These are phyloP conservation scores for Scedosporium minutisporum DNA, from an alignment of 2,329 filamentous ascomycete genomes.

Conservation along the genomic window DNA sequence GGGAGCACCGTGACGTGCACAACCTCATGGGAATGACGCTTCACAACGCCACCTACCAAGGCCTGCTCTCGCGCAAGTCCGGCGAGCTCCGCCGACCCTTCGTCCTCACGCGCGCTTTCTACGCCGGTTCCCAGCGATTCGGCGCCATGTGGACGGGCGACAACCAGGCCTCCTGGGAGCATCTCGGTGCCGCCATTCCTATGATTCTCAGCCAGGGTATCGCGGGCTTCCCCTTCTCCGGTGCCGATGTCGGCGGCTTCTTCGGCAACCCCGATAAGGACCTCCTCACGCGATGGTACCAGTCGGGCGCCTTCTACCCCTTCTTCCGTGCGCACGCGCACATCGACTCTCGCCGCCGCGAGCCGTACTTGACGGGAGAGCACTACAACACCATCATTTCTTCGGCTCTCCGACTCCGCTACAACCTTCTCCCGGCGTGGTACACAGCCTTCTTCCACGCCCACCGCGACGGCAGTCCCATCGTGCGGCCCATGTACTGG, in stretches of 20 bases:
- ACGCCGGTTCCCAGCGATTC: slow-evolving; percentile 76
- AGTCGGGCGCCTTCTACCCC: slow-evolving; percentile 91
- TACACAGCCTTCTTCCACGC: slow-evolving; percentile 96
- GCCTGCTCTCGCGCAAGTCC: slow-evolving; percentile 73
- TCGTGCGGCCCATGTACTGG: slow-evolving; percentile 88
- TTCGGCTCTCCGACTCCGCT: slow-evolving; percentile 77
- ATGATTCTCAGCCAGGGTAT: slow-evolving; percentile 94
- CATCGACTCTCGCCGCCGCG: slow-evolving; percentile 87
- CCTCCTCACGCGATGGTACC: slow-evolving; percentile 88
- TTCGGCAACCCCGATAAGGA: slow-evolving; percentile 95
- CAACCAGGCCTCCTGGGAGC: slow-evolving; percentile 87
- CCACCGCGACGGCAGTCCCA: slow-evolving; percentile 70
- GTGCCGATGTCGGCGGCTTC: slow-evolving; percentile 94
- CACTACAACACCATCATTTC: slow-evolving; percentile 82
- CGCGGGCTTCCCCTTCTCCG: slow-evolving; percentile 84
- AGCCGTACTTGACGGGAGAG: slow-evolving; percentile 80
- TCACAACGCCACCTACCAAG: slow-evolving; percentile 86
- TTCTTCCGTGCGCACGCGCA: slow-evolving; percentile 98
- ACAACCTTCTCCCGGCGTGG: slow-evolving; percentile 84
- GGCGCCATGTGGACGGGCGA: slow-evolving; percentile 99
- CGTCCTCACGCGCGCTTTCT: slow-evolving; percentile 87
- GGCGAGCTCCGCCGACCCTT: slow-evolving; percentile 82
- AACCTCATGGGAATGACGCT: slow-evolving; percentile 94
- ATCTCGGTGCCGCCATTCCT: slow-evolving; percentile 78
- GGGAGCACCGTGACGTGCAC: slow-evolving; percentile 96